phyloP scores from a whole-genome alignment of 805 yeast genomes.

The Jamesozyma gamospora region DNA sequence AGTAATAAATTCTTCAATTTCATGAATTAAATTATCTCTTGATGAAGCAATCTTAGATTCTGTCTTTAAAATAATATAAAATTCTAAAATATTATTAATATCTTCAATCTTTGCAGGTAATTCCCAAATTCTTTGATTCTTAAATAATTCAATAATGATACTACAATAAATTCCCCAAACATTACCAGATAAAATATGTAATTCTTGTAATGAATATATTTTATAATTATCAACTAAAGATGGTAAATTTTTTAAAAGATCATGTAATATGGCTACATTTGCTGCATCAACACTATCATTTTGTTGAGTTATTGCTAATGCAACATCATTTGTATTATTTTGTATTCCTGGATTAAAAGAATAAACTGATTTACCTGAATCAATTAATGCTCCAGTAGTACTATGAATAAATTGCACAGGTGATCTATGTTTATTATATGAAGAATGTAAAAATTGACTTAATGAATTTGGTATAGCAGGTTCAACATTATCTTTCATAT shows the following conservation, averaged over 20 bases:
- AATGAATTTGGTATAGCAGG: slow-evolving; percentile 21
- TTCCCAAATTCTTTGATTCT: slow-evolving; percentile 25
- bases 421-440: slow-evolving; percentile 24
- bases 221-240: slow-evolving; percentile 26
- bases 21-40: slow-evolving; percentile 17
- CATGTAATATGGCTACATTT: slow-evolving; percentile 21
- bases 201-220: slow-evolving; percentile 21
- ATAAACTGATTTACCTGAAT: slow-evolving; percentile 22
- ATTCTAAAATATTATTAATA: slow-evolving; percentile 18
- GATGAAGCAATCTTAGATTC: slow-evolving; percentile 21
- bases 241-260: slow-evolving; percentile 24
- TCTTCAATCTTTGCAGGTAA: slow-evolving; percentile 26
- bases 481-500: slow-evolving; percentile 15
- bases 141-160: slow-evolving; percentile 22
- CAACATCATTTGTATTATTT: slow-evolving; percentile 14
- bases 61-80: slow-evolving; percentile 21
- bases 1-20: slow-evolving; percentile 25
- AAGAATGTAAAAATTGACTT: slow-evolving; percentile 26
- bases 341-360: slow-evolving; percentile 18
- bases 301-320: slow-evolving; percentile 10
- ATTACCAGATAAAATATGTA: slow-evolving; percentile 22
- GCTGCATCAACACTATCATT: slow-evolving; percentile 10
- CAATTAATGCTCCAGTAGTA: slow-evolving; percentile 17
- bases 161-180: slow-evolving; percentile 27
- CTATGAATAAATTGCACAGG: slow-evolving; percentile 25